Base-by-base conservation (phyloP, 768 basidiomycete species). In the Phylloporus sp. region DNA sequence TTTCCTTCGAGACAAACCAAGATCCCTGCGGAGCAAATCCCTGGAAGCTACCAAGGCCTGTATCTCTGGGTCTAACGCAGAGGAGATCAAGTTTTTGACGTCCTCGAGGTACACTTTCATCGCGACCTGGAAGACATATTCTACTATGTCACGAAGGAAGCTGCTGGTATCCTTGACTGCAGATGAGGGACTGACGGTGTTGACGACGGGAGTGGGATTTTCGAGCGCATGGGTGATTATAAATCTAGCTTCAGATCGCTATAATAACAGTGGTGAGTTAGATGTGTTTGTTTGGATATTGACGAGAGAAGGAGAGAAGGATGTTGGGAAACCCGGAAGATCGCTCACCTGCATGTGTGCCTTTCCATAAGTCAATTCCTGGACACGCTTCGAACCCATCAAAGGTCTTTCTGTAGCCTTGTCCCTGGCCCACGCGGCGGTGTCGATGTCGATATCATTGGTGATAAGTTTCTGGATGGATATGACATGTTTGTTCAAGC, bases 291-390 rank as follows among this genome's bases (percentile, higher is more conserved):
- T 32, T 10, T n/a, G n/a, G n/a, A n/a, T n/a, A n/a, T n/a, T n/a
- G 7, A 6, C 18, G 13, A 39, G 9, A 22, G 6, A 6, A 3
- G 10, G 23, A 4, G 20, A 2, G 9, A 9, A 24, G 4, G 23
- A 23, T 11, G 9, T 24, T 24, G 23, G 5, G 23, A 24, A n/a
- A n/a, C n/a, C n/a, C n/a, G 12, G 10, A 11, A 18, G 18, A 10
- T 18, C 8, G 15, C 27, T 18, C 9, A 28, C 54, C 34, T 47
- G 45, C 13, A 22, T 13, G 16, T 52, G 32, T 0, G 22, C 4
- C 1, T 23, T 20, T 1, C 46, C 40, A n/a, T 51, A 55, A 1
- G 50, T 52, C 6, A 52, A 18, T 9, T 55, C 45, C 28, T 55
- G 45, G 1, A 45, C 45, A 0, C 35, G 13, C 1, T 13, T 29